Percentiles rank a stretch among this genome's conserved stretches.
Evolutionary conservation across 2,329 filamentous ascomycete species (phyloP).

Genomic region (Neonectria punicea): DNA sequence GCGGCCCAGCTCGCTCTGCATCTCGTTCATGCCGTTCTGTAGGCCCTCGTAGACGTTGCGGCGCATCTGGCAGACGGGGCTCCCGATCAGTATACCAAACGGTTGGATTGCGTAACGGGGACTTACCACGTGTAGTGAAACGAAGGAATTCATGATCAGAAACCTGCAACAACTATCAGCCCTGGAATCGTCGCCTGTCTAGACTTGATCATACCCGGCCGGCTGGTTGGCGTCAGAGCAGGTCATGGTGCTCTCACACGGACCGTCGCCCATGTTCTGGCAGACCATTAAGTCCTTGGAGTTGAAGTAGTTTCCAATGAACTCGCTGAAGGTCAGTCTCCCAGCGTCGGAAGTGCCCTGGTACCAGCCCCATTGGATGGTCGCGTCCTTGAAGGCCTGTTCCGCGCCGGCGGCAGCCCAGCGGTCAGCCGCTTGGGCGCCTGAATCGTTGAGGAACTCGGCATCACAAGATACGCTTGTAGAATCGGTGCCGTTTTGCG

Average conservation of each 20-base stretch:
- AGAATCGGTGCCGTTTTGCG: too few relatives aligned
- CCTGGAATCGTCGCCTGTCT: background rate
- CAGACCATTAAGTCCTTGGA: background rate
- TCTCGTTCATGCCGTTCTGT: constrained; percentile 4
- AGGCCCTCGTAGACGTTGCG: constrained; percentile 2
- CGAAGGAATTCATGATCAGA: constrained; percentile 8
- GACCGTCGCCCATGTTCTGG: constrained; percentile 4
- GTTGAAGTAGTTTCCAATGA: background rate
- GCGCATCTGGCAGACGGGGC: background rate
- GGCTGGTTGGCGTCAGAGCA: background rate
- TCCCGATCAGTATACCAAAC: background rate
- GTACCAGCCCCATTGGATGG: background rate
- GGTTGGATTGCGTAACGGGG: background rate
- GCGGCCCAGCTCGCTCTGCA: background rate
- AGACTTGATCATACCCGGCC: constrained; percentile 2
- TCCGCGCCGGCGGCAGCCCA: constrained; percentile 1
- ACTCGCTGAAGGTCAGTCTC: background rate
- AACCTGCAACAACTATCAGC: background rate
- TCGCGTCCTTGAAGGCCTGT: background rate
- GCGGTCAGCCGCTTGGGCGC: background rate
- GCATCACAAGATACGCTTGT: background rate
- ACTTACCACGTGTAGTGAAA: constrained; percentile 1
- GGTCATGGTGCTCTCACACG: background rate
- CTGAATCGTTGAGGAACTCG: background rate
- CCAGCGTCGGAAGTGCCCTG: background rate